These are phyloP conservation scores for Wickerhamomyces subpelliculosus DNA, from an alignment of 805 yeast species.

Conservation along the genomic window DNA sequence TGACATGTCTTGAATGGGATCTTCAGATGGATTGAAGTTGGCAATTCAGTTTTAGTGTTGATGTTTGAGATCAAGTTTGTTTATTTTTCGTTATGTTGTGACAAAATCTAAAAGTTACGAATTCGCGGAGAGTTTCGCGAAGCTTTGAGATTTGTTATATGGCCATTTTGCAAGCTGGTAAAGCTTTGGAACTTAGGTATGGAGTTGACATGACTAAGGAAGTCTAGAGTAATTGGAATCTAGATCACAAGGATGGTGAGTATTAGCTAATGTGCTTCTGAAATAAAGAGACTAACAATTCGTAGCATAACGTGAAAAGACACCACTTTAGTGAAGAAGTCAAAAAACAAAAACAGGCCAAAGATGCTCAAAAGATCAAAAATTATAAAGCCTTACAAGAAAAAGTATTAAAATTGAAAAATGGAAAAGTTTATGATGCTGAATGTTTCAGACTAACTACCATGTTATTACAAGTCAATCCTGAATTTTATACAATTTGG, in stretches of 20 bases:
- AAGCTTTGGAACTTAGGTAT: too few species aligned
- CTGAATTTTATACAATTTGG: constrained; percentile 89
- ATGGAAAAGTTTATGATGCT: constrained; percentile 22
- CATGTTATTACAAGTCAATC: constrained; percentile 55
- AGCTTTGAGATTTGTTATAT: too few species aligned
- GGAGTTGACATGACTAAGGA: too few species aligned
- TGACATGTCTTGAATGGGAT: constrained; percentile 2
- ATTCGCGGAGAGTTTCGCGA: too few species aligned
- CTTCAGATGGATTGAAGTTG: constrained; percentile 5
- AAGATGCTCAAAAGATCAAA: constrained; percentile 56
- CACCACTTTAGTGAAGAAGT: constrained; percentile 51
- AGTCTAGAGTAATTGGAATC: too few species aligned
- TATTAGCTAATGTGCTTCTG: too few species aligned
- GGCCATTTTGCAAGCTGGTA: too few species aligned
- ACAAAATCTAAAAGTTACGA: too few species aligned
- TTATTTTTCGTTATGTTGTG: not conserved
- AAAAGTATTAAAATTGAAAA: constrained; percentile 32
- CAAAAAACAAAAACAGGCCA: constrained; percentile 38
- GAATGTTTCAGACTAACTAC: constrained; percentile 49
- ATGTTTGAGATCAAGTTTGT: not conserved
- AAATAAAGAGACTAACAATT: not conserved
- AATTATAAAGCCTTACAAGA: constrained; percentile 43
- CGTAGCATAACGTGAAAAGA: constrained; percentile 70
- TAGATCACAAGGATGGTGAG: too few species aligned
- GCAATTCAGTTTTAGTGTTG: not conserved